A percentile compares a stretch with the other conserved stretches of the same genome.
These are phyloP conservation scores for Lentinula edodes DNA, from an alignment of 768 basidiomycete genomes.

Conservation along the genomic window DNA sequence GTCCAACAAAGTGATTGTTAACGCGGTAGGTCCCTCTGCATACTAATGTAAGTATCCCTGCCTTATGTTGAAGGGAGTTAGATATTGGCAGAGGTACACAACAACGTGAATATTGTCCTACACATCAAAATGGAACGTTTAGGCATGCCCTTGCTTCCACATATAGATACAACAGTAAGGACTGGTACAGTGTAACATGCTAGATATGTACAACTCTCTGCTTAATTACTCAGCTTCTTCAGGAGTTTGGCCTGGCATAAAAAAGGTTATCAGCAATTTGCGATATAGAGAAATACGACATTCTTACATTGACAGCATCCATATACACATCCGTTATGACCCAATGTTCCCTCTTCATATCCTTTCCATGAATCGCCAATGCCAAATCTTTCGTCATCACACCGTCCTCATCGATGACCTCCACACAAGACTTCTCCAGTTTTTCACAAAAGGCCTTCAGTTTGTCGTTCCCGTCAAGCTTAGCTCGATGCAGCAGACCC, in stretches of 20 bases:
- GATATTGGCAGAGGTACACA: too few species aligned
- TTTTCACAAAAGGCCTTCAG: slow-evolving; percentile 70
- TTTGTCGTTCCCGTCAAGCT: slow-evolving; percentile 77
- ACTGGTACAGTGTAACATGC: too few species aligned
- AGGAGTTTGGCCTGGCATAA: background rate
- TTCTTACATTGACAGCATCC: slow-evolving; percentile 83
- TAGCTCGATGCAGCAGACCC: slow-evolving; percentile 88
- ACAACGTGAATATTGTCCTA: background rate
- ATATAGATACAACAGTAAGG: too few species aligned
- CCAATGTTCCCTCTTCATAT: slow-evolving; percentile 41
- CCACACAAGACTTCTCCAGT: slow-evolving; percentile 84
- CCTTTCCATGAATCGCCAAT: slow-evolving; percentile 55
- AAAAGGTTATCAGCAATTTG: background rate
- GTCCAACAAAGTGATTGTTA: too few species aligned
- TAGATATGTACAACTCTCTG: background rate
- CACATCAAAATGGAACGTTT: background rate
- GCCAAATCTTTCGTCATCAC: slow-evolving; percentile 98
- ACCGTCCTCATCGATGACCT: slow-evolving; percentile 85
- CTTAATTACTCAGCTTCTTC: background rate
- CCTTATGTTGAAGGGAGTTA: too few species aligned
- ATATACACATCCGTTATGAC: slow-evolving; percentile 92
- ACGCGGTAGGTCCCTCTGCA: too few species aligned
- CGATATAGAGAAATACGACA: background rate
- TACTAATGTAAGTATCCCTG: too few species aligned
- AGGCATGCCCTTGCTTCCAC: too few species aligned